Percentiles rank a stretch among this genome's conserved stretches.
Evolutionary conservation across 495 filamentous ascomycete genomes (phyloP).

Genomic region (Oidiodendron maius): DNA sequence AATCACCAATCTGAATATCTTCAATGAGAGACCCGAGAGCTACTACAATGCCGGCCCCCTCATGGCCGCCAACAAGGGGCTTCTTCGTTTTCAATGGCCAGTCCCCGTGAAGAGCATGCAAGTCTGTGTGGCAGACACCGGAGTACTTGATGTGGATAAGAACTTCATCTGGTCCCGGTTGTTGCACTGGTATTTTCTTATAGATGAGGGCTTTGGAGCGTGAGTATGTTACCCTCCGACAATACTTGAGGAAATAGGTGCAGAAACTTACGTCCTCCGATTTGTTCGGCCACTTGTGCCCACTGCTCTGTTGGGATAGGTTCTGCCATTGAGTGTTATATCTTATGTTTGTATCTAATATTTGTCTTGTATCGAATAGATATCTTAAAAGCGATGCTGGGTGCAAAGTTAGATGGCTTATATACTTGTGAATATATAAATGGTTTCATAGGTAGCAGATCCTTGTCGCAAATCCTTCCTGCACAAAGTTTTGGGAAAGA

Average conservation of each 20-base stretch:
- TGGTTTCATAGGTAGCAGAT: too few species aligned
- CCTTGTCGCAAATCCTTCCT: too few species aligned
- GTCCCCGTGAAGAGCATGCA: constrained; percentile 71
- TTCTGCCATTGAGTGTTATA: constrained; percentile 25
- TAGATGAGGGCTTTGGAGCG: constrained; percentile 50
- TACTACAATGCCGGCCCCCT: constrained; percentile 83
- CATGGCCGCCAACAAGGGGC: constrained; percentile 90
- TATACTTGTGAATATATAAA: too few species aligned
- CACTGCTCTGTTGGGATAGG: constrained; percentile 68
- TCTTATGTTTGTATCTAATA: too few species aligned
- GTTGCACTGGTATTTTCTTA: constrained; percentile 76
- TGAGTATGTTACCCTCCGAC: constrained; percentile 20
- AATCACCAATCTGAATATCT: constrained; percentile 71
- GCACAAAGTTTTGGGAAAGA: too few species aligned
- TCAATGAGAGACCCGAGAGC: constrained; percentile 67
- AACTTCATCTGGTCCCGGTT: constrained; percentile 81
- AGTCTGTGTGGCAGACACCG: constrained; percentile 88
- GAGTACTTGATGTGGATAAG: constrained; percentile 88
- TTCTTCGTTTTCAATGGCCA: constrained; percentile 77
- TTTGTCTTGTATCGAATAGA: too few species aligned
- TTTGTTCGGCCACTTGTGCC: constrained; percentile 81
- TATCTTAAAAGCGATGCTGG: too few species aligned
- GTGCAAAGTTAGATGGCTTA: too few species aligned
- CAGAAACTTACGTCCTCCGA: constrained; percentile 52
- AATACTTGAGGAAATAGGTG: background rate